Base-by-base conservation (phyloP, 495 filamentous ascomycete genomes). In the Penicillium cataractarum region DNA sequence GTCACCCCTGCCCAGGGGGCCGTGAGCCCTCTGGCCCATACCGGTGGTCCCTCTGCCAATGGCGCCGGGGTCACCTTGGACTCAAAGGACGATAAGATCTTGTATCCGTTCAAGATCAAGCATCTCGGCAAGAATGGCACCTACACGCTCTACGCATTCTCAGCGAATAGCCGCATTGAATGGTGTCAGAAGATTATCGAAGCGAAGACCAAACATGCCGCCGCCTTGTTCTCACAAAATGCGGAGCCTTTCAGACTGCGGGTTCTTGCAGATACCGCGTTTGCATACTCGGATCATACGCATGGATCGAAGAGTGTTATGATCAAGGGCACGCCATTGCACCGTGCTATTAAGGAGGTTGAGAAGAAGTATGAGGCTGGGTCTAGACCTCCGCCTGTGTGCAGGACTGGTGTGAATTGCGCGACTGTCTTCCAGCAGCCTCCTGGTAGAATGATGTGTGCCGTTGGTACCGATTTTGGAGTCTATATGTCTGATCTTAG, bases 61-160 rank as follows among this genome's bases (percentile, higher is more conserved):
- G 78, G 80, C 12, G 76, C 83, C 3, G 78, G 81, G 31, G 87
- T 87, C 6, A 71, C 71, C 15, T 68, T 85, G 9, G 86, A 89
- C 46, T 71, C 78, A 5, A 87, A 83, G 57, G 89, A 93, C 65
- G 91, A 93, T 61, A 92, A 87, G 73, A 87, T 96, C 40, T 82
- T 98, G 63, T 98, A 91, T 71, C 95, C 96, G 4, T 98, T 99
- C 85, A 89, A 88, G 62, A 88, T 99, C 73, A 97, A 97, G 74
- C 96, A 99, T 77, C 84, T 99, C n/a, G 95, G 95, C 8, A 89
- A 92, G 57, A 75, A 77, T 10, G 90, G 93, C 58, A 84, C 82
- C 3, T 98, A 97, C 72, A 96, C 89, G 3, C 83, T 99, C 3
- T 98, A 95, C 65, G 92, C 94, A 1, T 84, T 87, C 29, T 87